Percentiles rank a stretch among this genome's conserved stretches.
phyloP scores from a whole-genome alignment of 345 rosid genomes.

The Lumnitzera littorea region DNA sequence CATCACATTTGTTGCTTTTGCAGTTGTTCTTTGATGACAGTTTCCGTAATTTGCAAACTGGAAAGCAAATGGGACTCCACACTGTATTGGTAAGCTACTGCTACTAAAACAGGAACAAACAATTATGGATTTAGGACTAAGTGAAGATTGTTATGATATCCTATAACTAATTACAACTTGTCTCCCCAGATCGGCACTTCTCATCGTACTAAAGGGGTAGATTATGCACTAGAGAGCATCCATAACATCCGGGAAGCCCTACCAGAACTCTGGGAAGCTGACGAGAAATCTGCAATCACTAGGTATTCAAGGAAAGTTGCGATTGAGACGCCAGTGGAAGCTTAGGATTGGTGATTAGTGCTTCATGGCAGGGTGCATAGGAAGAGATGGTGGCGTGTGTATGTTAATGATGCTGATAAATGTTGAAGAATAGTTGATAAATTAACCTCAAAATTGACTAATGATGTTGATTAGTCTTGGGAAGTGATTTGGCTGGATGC shows the following conservation, averaged over 20 bases:
- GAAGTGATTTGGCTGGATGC: too few species aligned
- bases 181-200: conserved; percentile 61
- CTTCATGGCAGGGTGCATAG: too few species aligned
- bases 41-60: conserved; percentile 66
- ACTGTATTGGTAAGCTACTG: conserved; percentile 64
- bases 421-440: too few species aligned
- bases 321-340: conserved; percentile 57
- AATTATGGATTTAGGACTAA: background rate
- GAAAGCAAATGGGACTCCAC: conserved; percentile 65
- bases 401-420: too few species aligned
- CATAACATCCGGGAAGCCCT: conserved; percentile 86
- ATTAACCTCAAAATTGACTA: too few species aligned
- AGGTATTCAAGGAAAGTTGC: conserved; percentile 38
- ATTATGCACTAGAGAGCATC: conserved; percentile 75
- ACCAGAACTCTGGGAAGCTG: conserved; percentile 81
- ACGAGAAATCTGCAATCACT: conserved; percentile 38
- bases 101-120: background rate
- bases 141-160: background rate
- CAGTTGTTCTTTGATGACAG: conserved; percentile 96
- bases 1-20: conserved; percentile 1
- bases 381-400: too few species aligned
- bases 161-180: background rate
- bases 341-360: conserved; percentile 18
- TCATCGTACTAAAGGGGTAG: conserved; percentile 53
- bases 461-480: too few species aligned